Base-by-base conservation (phyloP, 2,329 filamentous ascomycete genomes). In the Neofusicoccum cordaticola region DNA sequence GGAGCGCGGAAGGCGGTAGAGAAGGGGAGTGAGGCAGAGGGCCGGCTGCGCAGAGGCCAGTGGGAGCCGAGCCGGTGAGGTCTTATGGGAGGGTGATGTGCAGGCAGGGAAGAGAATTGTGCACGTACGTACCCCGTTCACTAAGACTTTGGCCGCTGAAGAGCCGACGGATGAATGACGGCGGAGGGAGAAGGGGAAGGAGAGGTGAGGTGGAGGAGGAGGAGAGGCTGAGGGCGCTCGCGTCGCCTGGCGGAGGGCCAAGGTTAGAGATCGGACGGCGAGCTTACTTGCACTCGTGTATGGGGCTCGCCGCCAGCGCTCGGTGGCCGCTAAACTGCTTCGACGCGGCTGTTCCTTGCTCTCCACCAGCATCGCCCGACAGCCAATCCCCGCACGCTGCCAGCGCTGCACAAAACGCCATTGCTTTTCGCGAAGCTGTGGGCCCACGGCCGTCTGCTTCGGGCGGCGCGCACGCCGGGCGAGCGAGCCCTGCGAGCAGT, bases 221-320 rank as follows among this genome's bases (percentile, higher is more conserved):
- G 71, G 27, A 73, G 68, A 66, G 67, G 67, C 67, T 63, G 68
- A 65, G 69, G 69, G 69, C 68, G 66, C 58, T 62, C 53, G 56
- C 56, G 56, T 60, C 56, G 56, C 56, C 56, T 47, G 56, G 56
- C 56, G 56, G 42, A 47, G 31, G 56, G 56, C 56, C 56, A 60
- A 60, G 58, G 58, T 62, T 62, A 51, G 58, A 62, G 58, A 62
- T 62, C 45, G 58, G 58, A 51, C 35, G 44, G 58, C 58, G 67
- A 44, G 67, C 67, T 65, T 60, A 60, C 56, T 60, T 60, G 56
- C 31, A 60, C 56, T 60, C 62, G 66, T 66, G 67, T 67, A 73
- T 68, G 50, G 66, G 62, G 64, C 58, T 62, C 57, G 57, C 44
- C 44, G 34, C 35, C 41, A 31, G 58, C 47, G 58, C 47, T 51